phyloP scores from a whole-genome alignment of 306 rosid species.

The Gastrolobium villosum region DNA sequence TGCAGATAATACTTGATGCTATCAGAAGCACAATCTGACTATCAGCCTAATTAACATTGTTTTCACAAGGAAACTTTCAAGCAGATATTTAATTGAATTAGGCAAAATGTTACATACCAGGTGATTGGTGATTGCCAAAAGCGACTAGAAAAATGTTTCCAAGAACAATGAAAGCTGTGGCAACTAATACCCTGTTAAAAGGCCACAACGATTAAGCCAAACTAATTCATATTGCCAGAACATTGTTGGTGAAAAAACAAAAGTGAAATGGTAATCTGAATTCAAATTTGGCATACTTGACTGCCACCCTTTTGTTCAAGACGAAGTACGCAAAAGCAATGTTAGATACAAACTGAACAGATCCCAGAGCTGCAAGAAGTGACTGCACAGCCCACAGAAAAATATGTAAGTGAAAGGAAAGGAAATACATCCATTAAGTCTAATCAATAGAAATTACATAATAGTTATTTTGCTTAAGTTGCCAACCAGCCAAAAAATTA shows the following conservation, averaged over 20 bases:
- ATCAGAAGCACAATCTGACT: slow-evolving; percentile 35
- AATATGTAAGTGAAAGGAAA: slow-evolving; percentile 27
- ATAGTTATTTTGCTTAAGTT: background rate
- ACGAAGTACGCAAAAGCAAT: slow-evolving; percentile 97
- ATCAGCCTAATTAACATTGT: background rate
- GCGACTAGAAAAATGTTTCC: slow-evolving; percentile 95
- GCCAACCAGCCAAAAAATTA: slow-evolving; percentile 12
- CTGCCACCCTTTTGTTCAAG: slow-evolving; percentile 90
- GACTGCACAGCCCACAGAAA: slow-evolving; percentile 67
- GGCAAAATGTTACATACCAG: slow-evolving; percentile 65
- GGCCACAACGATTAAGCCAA: slow-evolving; percentile 31
- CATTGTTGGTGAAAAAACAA: background rate
- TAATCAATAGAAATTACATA: background rate
- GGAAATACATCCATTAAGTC: slow-evolving; percentile 31
- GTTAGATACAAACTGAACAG: slow-evolving; percentile 95
- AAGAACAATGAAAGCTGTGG: slow-evolving; percentile 96
- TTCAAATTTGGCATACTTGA: slow-evolving; percentile 79
- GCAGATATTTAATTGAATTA: background rate
- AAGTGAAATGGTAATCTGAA: slow-evolving; percentile 44
- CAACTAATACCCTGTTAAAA: slow-evolving; percentile 86
- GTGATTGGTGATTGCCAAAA: slow-evolving; percentile 99
- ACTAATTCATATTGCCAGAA: slow-evolving; percentile 20
- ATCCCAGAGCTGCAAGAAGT: slow-evolving; percentile 98
- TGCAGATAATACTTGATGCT: slow-evolving; percentile 4
- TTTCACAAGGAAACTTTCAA: background rate